A percentile compares a stretch with the other conserved stretches of the same genome.
Conservation (phyloP, 805 yeast species). For the Spathaspora girioi region DNA sequence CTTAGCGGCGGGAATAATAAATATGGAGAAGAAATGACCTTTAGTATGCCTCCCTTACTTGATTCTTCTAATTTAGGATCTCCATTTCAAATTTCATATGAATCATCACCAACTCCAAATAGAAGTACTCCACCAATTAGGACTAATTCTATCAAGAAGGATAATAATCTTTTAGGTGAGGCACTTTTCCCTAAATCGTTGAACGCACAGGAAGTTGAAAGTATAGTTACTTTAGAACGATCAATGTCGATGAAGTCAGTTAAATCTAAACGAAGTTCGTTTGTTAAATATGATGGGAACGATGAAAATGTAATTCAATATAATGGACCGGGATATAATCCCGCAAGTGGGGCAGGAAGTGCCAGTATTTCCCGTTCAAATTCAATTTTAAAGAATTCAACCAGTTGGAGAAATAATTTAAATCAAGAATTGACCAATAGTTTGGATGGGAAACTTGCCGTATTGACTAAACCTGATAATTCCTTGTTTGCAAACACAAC, state of each 20-base stretch:
- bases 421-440: slow-evolving; percentile 8
- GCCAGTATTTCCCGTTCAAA: slow-evolving; percentile 27
- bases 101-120: background rate
- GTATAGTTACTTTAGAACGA: slow-evolving; percentile 69
- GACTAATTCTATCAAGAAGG: background rate
- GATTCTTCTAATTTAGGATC: slow-evolving; percentile 23
- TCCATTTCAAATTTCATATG: slow-evolving; percentile 22
- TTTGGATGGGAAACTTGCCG: slow-evolving; percentile 2
- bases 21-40: slow-evolving; percentile 26
- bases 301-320: slow-evolving; percentile 37
- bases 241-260: slow-evolving; percentile 56
- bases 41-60: slow-evolving; percentile 9
- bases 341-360: slow-evolving; percentile 9
- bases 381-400: slow-evolving; percentile 37
- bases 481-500: background rate
- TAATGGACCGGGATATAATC: slow-evolving; percentile 14
- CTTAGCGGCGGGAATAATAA: slow-evolving; percentile 10
- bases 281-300: slow-evolving; percentile 36
- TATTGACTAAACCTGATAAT: background rate
- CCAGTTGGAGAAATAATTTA: slow-evolving; percentile 7
- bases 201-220: slow-evolving; percentile 65
- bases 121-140: background rate
- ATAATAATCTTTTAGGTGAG: slow-evolving; percentile 34
- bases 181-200: slow-evolving; percentile 70
- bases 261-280: slow-evolving; percentile 36